A percentile compares a stretch with the other conserved stretches of the same genome.
Conservation (phyloP, 2,329 filamentous ascomycete genomes). For the Dactylellina parvicollis region DNA sequence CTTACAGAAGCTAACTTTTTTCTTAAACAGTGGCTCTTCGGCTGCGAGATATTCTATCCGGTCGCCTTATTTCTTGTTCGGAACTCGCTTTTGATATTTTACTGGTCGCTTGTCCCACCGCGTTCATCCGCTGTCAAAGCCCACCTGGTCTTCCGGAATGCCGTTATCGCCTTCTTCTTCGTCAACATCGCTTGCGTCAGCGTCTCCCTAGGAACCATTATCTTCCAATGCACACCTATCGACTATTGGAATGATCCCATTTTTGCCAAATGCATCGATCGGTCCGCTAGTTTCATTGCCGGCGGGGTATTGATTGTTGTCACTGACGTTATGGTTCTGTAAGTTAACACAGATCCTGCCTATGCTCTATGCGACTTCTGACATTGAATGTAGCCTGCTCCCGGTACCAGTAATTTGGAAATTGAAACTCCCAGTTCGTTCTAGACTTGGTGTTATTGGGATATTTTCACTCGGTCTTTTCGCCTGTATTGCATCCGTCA, state of each 20-base stretch:
- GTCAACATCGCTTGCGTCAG: slow-evolving; percentile 43
- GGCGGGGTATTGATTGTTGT: slow-evolving; percentile 70
- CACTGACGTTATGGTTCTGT: slow-evolving; percentile 68
- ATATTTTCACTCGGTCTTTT: slow-evolving; percentile 65
- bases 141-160: slow-evolving; percentile 45
- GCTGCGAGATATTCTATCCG: slow-evolving; percentile 43
- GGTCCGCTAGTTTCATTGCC: slow-evolving; percentile 66
- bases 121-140: slow-evolving; percentile 41
- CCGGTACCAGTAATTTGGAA: slow-evolving; percentile 65
- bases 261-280: slow-evolving; percentile 63
- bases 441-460: slow-evolving; percentile 64
- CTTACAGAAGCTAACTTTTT: not conserved
- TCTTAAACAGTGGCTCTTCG: slow-evolving; percentile 30
- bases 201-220: slow-evolving; percentile 56
- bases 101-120: slow-evolving; percentile 48
- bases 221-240: slow-evolving; percentile 62
- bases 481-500: slow-evolving; percentile 45
- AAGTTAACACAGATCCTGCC: too few species aligned
- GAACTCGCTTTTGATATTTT: slow-evolving; percentile 49
- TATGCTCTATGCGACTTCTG: not conserved
- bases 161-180: slow-evolving; percentile 49
- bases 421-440: slow-evolving; percentile 64
- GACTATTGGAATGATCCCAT: slow-evolving; percentile 59
- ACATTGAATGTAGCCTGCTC: slow-evolving; percentile 59
- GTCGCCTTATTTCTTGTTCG: slow-evolving; percentile 39